These are phyloP conservation scores for Lagenaria siceraria DNA, from an alignment of 306 rosid species.

Conservation along the genomic window DNA sequence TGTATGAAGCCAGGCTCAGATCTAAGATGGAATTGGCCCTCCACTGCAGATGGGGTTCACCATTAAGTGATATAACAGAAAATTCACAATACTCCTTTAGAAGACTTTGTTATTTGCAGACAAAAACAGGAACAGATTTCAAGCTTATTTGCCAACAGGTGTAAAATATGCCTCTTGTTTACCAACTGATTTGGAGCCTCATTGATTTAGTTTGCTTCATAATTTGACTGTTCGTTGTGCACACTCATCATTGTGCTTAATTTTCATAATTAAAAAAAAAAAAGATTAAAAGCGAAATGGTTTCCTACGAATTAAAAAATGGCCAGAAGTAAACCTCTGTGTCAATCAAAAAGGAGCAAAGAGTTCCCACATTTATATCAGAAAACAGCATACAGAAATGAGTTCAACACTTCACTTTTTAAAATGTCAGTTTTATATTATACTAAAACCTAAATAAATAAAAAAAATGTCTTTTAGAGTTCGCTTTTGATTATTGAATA, in stretches of 20 bases:
- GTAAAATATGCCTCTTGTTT: neutral
- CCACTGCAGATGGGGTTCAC: conserved; percentile 42
- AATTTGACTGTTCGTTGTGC: neutral
- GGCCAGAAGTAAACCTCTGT: neutral
- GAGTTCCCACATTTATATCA: neutral
- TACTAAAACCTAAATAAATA: neutral
- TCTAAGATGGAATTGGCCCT: conserved; percentile 64
- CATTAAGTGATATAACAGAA: neutral
- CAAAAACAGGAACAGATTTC: neutral
- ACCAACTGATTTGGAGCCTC: neutral
- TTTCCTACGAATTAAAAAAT: neutral
- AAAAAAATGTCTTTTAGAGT: neutral
- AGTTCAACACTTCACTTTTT: neutral
- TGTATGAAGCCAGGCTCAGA: conserved; percentile 48
- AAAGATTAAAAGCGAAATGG: neutral
- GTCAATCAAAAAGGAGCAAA: neutral
- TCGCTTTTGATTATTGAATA: neutral
- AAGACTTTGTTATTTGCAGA: neutral
- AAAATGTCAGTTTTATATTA: neutral
- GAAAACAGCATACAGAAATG: neutral
- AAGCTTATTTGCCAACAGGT: neutral
- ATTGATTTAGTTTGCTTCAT: neutral
- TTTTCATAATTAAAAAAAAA: neutral
- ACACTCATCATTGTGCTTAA: neutral
- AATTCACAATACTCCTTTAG: neutral